Evolutionary conservation across 345 rosid species (phyloP).

Genomic region (Salix brachista): DNA sequence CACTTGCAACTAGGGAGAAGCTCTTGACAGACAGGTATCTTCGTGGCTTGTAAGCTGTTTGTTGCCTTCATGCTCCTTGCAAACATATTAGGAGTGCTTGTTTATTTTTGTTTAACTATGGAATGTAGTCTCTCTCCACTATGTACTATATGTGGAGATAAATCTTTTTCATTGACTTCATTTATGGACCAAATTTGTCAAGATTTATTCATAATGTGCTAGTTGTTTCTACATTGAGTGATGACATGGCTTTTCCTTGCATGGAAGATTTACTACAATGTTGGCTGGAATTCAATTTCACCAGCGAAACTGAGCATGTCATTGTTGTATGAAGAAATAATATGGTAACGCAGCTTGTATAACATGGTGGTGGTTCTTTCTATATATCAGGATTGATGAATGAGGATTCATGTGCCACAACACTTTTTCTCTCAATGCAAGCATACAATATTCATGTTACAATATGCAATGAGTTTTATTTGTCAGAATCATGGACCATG

Average conservation of each 20-base stretch:
- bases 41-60: neutral
- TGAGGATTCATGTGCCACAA: neutral
- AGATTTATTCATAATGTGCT: neutral
- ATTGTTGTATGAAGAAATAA: neutral
- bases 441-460: neutral
- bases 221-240: neutral
- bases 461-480: neutral
- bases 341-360: neutral
- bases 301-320: neutral
- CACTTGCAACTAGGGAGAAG: conserved; percentile 78
- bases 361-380: neutral
- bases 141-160: neutral
- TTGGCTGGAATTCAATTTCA: neutral
- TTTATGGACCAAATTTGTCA: neutral
- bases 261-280: neutral
- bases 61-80: neutral
- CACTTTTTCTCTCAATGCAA: neutral
- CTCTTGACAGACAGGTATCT: conserved; percentile 87
- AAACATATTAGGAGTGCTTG: neutral
- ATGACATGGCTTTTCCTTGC: neutral
- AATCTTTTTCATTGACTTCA: neutral
- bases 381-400: neutral
- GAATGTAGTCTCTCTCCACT: neutral
- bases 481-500: neutral
- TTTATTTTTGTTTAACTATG: neutral